Percentiles rank a stretch among this genome's conserved stretches.
phyloP scores from a whole-genome alignment of 176 grass and related monocot species.

The Chloris gayana region DNA sequence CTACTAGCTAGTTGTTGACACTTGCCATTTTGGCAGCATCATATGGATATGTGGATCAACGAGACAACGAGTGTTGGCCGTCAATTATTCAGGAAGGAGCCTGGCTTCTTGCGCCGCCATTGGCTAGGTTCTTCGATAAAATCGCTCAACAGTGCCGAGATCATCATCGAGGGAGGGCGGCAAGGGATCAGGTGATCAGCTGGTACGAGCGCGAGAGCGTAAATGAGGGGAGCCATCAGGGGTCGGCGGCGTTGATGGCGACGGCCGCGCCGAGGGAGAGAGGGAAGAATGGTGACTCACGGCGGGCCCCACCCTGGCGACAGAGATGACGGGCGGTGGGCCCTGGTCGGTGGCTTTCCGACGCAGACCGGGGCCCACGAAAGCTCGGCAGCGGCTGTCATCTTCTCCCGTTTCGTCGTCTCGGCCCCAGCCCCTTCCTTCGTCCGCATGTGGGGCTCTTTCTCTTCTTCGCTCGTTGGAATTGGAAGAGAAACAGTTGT shows the following conservation, averaged over 20 bases:
- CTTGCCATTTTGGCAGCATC: no score
- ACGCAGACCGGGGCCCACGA: slow-evolving; percentile 22
- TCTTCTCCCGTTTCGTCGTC: neutral
- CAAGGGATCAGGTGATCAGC: neutral
- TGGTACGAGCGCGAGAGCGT: neutral
- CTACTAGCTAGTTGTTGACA: no score
- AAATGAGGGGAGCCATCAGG: neutral
- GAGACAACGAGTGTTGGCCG: no score
- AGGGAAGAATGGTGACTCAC: neutral
- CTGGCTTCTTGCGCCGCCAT: slow-evolving; percentile 17
- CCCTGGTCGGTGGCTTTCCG: slow-evolving; percentile 53
- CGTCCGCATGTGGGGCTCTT: no score
- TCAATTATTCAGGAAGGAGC: neutral
- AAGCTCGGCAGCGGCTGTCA: slow-evolving; percentile 33
- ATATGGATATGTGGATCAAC: no score
- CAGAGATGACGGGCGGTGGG: neutral
- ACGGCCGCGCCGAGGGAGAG: no score
- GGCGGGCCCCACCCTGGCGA: neutral
- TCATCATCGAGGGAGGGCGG: neutral
- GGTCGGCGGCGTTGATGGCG: slow-evolving; percentile 8
- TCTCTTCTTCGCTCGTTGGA: no score
- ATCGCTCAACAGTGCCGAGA: neutral
- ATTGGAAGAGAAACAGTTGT: no score
- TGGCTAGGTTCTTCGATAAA: neutral
- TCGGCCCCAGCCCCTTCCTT: neutral